Percentiles rank a stretch among this genome's conserved stretches.
phyloP scores from a whole-genome alignment of 202 grass and related monocot genomes.

The Zoysia matrella region DNA sequence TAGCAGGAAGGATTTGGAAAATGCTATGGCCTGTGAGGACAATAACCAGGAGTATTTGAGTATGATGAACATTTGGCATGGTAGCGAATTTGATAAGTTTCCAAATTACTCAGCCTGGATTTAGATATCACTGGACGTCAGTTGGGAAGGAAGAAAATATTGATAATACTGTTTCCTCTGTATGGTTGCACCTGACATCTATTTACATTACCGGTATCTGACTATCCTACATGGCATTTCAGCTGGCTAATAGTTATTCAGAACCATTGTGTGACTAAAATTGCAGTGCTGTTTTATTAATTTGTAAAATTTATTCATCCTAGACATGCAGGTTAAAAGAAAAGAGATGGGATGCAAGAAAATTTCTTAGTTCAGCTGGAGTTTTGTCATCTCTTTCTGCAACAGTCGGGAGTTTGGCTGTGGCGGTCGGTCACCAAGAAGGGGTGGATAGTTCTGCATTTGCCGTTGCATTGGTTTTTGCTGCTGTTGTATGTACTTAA shows the following conservation, averaged over 20 bases:
- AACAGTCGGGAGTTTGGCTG: constrained; percentile 69
- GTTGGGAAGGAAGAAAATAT: background rate
- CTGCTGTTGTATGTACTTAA: constrained; percentile 76
- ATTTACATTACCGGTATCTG: background rate
- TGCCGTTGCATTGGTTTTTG: constrained; percentile 79
- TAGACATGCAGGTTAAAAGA: constrained; percentile 99
- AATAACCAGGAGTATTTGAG: background rate
- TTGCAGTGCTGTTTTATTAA: constrained; percentile 37
- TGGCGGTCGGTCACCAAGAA: constrained; percentile 82
- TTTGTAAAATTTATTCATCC: constrained; percentile 49
- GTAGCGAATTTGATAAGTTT: background rate
- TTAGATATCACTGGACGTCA: background rate
- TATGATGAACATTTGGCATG: background rate
- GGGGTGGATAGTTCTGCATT: constrained; percentile 74
- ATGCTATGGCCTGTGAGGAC: background rate
- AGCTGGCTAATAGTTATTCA: background rate
- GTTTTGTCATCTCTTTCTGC: constrained; percentile 93
- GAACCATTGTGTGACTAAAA: constrained; percentile 2
- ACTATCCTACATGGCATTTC: background rate
- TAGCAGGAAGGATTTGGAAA: background rate
- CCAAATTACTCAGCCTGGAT: background rate
- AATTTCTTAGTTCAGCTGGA: constrained; percentile 84
- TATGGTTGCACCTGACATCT: background rate
- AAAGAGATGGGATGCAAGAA: constrained; percentile 95
- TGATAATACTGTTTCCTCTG: background rate